Evolutionary conservation across 257 asterid species (phyloP), one percentile per base, ranked within the genome.

Genomic region (Orobanche coerulescens): DNA sequence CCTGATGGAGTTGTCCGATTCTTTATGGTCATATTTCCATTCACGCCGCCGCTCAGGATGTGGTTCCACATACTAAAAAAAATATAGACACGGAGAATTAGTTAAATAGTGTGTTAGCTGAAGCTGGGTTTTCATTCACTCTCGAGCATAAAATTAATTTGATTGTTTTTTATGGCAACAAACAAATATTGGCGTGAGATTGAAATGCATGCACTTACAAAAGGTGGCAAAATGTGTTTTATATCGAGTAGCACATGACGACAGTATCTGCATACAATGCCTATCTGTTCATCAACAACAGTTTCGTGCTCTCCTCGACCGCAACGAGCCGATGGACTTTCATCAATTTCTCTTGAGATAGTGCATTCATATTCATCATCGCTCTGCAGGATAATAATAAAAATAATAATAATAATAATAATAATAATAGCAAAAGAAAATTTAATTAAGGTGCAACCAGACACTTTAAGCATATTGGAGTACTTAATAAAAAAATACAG

Each of bases 251-350:
- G 50, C 58, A 87, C 73, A 23, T 33, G n/a, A 1, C 43, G 60
- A 61, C 97, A 91, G 43, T 33, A 52, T 57, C 20, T 64, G 82
- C 96, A 85, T 11, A 66, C 9, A 8, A 76, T 39, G 55, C 97
- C 97, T 11, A 75, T 85, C 33, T 80, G 76, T 26, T 91, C 97
- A 40, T 85, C 88, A 10, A 82, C 75, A 48, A 74, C 5, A 51
- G 19, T 48, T 18, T 71, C 63, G 30, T 87, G 88, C 18, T 67
- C 68, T 23, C 95, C 91, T 68, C 71, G 30, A 0, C 19, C 8
- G 59, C 96, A 85, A 3, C 68, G 31, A 19, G 56, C 73, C 0
- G 22, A 70, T 8, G 63, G 79, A 39, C 15, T 56, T 25, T 69
- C 44, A 23, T 71, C 75, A 1, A 5, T 54, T 6, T 49, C 73